A percentile compares a stretch with the other conserved stretches of the same genome.
Evolutionary conservation across 768 basidiomycete genomes (phyloP).

Genomic region (Psilocybe cyanescens): DNA sequence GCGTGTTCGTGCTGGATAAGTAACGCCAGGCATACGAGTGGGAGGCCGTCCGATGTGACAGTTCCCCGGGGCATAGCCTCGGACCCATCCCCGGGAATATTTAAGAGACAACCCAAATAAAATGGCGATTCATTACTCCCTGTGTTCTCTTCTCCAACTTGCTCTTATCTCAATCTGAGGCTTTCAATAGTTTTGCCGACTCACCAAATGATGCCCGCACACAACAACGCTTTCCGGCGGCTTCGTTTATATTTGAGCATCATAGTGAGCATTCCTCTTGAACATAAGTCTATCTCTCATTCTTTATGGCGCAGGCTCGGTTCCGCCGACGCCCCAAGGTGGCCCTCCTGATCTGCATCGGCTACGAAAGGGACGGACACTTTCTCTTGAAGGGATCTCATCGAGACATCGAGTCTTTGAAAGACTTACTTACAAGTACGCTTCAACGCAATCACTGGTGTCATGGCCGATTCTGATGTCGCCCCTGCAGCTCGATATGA

Average conservation of each 20-base stretch:
- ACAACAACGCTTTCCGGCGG: background rate
- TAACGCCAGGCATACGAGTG: too few species aligned
- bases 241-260: background rate
- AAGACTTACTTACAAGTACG: constrained; percentile 13
- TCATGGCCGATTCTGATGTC: too few species aligned
- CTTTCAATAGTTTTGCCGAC: too few species aligned
- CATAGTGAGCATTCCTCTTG: background rate
- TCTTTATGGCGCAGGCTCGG: too few species aligned
- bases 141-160: background rate
- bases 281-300: background rate
- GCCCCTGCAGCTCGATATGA: background rate
- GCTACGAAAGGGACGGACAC: background rate
- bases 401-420: constrained; percentile 8
- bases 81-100: too few species aligned
- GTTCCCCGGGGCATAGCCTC: too few species aligned
- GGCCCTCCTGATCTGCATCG: constrained; percentile 18
- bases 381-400: background rate
- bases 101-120: too few species aligned
- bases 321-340: constrained; percentile 6
- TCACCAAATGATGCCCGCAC: too few species aligned
- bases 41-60: too few species aligned
- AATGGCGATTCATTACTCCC: too few species aligned
- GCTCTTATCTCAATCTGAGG: background rate
- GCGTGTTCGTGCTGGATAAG: too few species aligned
- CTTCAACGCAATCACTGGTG: background rate